These are phyloP conservation scores for Boechera retrofracta DNA, from an alignment of 345 rosid species.

Conservation along the genomic window DNA sequence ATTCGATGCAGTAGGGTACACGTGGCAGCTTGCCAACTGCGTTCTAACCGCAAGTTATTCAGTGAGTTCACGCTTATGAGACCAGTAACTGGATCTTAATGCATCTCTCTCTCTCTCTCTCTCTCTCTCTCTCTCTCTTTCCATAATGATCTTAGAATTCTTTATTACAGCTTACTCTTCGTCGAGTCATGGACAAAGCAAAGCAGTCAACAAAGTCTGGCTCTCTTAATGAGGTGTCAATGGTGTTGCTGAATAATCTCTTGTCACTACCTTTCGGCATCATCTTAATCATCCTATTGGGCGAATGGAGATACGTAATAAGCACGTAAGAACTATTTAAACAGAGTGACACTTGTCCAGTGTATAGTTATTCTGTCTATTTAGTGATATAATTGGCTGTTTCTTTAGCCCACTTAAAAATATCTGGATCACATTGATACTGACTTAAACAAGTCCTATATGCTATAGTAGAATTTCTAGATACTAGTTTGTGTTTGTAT, in stretches of 20 bases:
- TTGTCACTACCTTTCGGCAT: slow-evolving; percentile 80
- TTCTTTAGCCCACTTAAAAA: slow-evolving; percentile 25
- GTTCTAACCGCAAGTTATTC: slow-evolving; percentile 90
- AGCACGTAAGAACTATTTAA: slow-evolving; percentile 58
- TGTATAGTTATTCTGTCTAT: neutral
- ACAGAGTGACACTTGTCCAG: slow-evolving; percentile 12
- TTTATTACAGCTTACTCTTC: slow-evolving; percentile 69
- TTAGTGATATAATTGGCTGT: slow-evolving; percentile 3
- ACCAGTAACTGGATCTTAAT: slow-evolving; percentile 30
- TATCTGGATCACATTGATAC: slow-evolving; percentile 20
- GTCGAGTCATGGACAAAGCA: slow-evolving; percentile 87
- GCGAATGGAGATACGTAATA: slow-evolving; percentile 79
- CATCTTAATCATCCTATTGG: slow-evolving; percentile 62
- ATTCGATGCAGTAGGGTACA: slow-evolving; percentile 71
- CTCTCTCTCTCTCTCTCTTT: neutral
- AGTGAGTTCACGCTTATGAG: slow-evolving; percentile 45
- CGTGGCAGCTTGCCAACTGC: slow-evolving; percentile 86
- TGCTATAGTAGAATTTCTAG: neutral
- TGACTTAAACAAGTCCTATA: slow-evolving; percentile 15
- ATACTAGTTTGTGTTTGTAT: neutral
- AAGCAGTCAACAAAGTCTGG: slow-evolving; percentile 78
- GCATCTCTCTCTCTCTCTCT: neutral
- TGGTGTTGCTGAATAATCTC: slow-evolving; percentile 93
- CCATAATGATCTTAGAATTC: slow-evolving; percentile 7
- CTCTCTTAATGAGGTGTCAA: slow-evolving; percentile 78